Conservation (phyloP, 169 alveolate genomes). For the Plasmodium vivax region DNA sequence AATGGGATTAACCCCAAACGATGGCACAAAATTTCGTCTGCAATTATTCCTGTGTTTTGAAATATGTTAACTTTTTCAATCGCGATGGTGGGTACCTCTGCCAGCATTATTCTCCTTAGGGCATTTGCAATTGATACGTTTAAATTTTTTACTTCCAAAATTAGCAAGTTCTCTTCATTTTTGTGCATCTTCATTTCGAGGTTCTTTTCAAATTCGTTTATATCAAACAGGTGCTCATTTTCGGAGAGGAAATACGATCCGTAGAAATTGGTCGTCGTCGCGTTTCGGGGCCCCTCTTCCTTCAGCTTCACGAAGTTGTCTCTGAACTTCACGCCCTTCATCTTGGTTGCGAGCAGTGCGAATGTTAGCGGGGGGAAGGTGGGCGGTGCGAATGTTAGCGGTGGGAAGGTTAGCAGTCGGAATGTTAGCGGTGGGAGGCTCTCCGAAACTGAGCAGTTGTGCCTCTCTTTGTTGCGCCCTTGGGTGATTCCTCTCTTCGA, state of each 20-base stretch:
- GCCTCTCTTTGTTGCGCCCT: neutral
- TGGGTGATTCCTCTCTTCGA: neutral
- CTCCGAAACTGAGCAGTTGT: neutral
- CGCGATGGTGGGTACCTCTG: conserved; percentile 98
- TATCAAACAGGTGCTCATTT: conserved; percentile 41
- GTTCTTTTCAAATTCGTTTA: conserved; percentile 62
- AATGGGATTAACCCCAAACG: conserved; percentile 98
- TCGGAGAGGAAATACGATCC: conserved; percentile 60
- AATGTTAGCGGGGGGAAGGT: neutral
- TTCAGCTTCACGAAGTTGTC: conserved; percentile 40
- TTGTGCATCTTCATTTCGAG: conserved; percentile 78
- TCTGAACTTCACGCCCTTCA: conserved; percentile 25
- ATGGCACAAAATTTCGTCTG: conserved; percentile 98
- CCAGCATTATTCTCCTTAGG: conserved; percentile 94
- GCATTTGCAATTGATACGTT: conserved; percentile 96
- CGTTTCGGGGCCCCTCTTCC: conserved; percentile 70
- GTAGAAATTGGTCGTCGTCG: conserved; percentile 64
- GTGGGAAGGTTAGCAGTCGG: too few species aligned
- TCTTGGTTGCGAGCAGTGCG: neutral
- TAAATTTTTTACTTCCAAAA: conserved; percentile 88
- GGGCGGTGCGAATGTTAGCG: neutral
- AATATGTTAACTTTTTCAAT: conserved; percentile 91
- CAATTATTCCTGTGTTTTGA: conserved; percentile 94
- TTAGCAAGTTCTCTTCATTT: conserved; percentile 76
- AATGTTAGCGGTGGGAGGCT: neutral